These are phyloP conservation scores for Lasiosphaeriaceae sp. DNA, from an alignment of 495 filamentous ascomycete genomes.

Conservation along the genomic window DNA sequence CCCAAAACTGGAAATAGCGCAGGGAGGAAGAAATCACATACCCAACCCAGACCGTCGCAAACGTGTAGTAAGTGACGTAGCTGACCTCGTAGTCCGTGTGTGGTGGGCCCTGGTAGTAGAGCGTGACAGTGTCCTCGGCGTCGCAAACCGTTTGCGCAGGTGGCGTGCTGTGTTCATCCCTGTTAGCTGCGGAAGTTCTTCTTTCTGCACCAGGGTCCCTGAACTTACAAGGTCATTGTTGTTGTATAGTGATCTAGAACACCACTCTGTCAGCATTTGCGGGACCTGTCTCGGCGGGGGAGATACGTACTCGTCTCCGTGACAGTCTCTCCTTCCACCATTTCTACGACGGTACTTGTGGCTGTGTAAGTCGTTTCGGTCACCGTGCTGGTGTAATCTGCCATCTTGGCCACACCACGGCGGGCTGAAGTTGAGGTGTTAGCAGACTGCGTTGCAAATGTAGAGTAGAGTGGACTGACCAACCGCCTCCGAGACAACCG, in stretches of 20 bases:
- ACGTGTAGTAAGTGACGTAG: constrained; percentile 26
- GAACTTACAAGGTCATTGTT: constrained; percentile 20
- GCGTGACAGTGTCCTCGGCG: constrained; percentile 21
- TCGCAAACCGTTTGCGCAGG: constrained; percentile 24
- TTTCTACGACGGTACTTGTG: constrained; percentile 17
- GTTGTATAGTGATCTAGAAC: constrained; percentile 22
- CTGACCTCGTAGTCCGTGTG: constrained; percentile 22
- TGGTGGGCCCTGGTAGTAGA: constrained; percentile 22
- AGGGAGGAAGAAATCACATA: constrained; percentile 6
- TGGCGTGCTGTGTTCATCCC: constrained; percentile 7
- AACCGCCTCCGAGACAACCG: background rate
- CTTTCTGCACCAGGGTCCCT: background rate
- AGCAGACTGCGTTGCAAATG: background rate
- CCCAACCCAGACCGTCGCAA: constrained; percentile 26
- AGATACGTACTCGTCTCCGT: constrained; percentile 18
- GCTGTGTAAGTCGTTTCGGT: constrained; percentile 23
- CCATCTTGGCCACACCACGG: background rate
- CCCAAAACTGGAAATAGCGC: background rate
- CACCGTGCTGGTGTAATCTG: constrained; percentile 22
- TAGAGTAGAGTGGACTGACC: background rate
- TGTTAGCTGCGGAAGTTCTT: background rate
- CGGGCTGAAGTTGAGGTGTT: background rate
- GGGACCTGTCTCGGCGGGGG: background rate
- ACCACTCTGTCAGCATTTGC: no score
- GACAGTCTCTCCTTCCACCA: constrained; percentile 10